Evolutionary conservation across 2,329 filamentous ascomycete genomes (phyloP), one percentile per base, ranked within the genome.

Genomic region (Hysterium pulicare): DNA sequence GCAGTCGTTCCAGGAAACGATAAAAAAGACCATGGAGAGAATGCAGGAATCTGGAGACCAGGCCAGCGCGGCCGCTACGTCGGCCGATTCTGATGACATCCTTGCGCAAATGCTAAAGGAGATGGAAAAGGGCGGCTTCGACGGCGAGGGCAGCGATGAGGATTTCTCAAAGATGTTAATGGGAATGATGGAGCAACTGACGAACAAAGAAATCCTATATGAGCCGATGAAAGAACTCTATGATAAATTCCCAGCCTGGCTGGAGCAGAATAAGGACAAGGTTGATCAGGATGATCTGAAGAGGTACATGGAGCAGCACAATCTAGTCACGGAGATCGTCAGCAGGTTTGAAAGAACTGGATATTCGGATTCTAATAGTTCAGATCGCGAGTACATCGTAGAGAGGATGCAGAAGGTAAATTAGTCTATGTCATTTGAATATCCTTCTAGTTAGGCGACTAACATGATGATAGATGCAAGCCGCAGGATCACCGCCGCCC

Each of bases 101-200:
- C 74, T 98, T 33, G 83, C 87, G n/a, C 87, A 96, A 64, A 83
- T 98, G 74, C 77, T 98, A 59, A 93, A 93, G 67, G 87, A 93
- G 48, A 84, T 96, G 71, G 86, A 88, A 58, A 77, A 79, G 17
- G 76, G 81, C 6, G 77, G 76, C 19, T 59, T 75, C 45, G 73
- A 69, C 5, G 74, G 67, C 0, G 83, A 79, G 13, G 64, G 58
- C 8, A 71, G 73, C 46, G 89, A 96, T 43, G 90, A 93, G 56
- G 90, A 95, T 55, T 87, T 97, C 58, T 90, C 88, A 44, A 91
- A 95, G 71, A 89, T 97, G 82, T 79, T 98, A 46, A 82, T 95
- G 77, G 87, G 87, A 41, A 95, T 97, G 89, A 97, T 98, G 91
- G 89, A 97, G 71, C 90, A 98, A 68, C 77, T 98, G 49, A 97